A percentile compares a stretch with the other conserved stretches of the same genome.
phyloP scores from a whole-genome alignment of 225 moss, liverwort and hornwort species.

The Lunularia cruciata region DNA sequence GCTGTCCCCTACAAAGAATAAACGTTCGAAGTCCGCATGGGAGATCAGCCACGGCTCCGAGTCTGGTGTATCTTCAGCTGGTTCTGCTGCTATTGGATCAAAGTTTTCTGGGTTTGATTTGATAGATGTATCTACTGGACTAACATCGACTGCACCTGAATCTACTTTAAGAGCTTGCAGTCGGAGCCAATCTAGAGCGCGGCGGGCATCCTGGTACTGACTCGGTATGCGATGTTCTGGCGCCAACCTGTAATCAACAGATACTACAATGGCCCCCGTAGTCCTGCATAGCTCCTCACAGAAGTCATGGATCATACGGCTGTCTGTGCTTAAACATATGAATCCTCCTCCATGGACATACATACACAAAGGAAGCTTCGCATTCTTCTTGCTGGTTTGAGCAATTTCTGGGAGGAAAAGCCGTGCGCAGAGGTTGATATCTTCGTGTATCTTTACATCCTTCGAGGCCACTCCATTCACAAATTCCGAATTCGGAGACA shows the following conservation, averaged over 20 bases:
- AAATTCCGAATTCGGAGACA: slow-evolving; percentile 39
- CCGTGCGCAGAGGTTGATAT: slow-evolving; percentile 52
- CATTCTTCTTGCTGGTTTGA: slow-evolving; percentile 5
- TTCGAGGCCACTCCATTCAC: slow-evolving; percentile 50
- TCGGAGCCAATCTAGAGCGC: slow-evolving; percentile 18
- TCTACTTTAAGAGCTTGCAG: background rate
- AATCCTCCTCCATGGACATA: slow-evolving; percentile 72
- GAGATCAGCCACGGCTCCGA: slow-evolving; percentile 3
- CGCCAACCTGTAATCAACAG: slow-evolving; percentile 19
- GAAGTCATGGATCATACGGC: background rate
- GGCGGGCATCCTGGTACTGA: slow-evolving; percentile 6
- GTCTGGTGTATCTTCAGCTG: background rate
- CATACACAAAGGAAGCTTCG: slow-evolving; percentile 50
- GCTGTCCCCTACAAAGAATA: slow-evolving; percentile 14
- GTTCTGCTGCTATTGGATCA: background rate
- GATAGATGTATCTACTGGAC: background rate
- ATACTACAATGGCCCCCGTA: slow-evolving; percentile 16
- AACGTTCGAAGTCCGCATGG: background rate
- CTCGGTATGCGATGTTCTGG: slow-evolving; percentile 22
- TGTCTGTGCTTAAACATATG: background rate
- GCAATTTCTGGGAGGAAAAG: slow-evolving; percentile 50
- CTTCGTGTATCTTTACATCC: slow-evolving; percentile 43
- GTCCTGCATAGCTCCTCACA: slow-evolving; percentile 1
- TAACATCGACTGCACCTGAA: background rate
- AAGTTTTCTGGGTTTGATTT: background rate